Percentiles rank a stretch among this genome's conserved stretches.
Evolutionary conservation across 1,139 yeast species (phyloP).

Genomic region (Candida tetrigidarum): DNA sequence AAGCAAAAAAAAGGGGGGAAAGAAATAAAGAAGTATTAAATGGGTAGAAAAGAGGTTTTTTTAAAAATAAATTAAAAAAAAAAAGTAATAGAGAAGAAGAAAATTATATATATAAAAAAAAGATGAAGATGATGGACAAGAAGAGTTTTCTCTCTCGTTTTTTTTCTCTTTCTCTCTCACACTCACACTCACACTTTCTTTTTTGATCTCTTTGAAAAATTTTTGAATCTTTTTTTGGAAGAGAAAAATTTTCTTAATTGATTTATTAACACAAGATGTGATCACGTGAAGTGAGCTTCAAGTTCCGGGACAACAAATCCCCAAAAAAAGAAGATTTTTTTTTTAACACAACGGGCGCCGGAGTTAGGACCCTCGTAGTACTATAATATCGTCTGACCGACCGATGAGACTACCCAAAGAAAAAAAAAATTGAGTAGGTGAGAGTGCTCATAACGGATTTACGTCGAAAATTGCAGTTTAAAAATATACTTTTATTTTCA

Average conservation of each 20-base stretch:
- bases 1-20: background rate
- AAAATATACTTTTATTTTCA: no score
- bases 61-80: background rate
- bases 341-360: no score
- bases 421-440: no score
- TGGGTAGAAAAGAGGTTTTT: no score
- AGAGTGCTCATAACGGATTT: no score
- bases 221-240: constrained; percentile 5
- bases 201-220: constrained; percentile 6
- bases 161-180: background rate
- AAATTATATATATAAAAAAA: background rate
- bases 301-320: no score
- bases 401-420: no score
- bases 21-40: background rate
- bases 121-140: background rate
- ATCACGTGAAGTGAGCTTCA: no score
- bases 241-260: background rate
- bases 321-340: no score
- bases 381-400: no score
- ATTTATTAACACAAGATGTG: background rate
- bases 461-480: no score
- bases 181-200: background rate
- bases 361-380: no score
- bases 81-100: background rate
- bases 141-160: background rate